Base-by-base conservation (phyloP, 2,329 filamentous ascomycete species). In the Sclerotiophoma versabilis region DNA sequence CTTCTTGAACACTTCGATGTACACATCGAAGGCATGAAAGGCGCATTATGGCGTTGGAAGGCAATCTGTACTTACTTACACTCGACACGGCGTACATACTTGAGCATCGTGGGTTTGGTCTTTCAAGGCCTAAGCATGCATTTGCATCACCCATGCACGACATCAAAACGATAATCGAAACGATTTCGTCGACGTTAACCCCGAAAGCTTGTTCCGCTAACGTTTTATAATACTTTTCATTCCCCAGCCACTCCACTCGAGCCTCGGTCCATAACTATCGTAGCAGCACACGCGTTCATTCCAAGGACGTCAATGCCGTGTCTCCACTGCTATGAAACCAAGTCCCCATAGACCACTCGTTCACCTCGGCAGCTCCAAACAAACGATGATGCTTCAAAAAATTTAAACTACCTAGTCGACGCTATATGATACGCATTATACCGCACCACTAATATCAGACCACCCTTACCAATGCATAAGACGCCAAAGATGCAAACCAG, bases 341-440 rank as follows among this genome's bases (percentile, higher is more conserved):
- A 3, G 15, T n/a, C 39, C 23, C 29, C 46, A 57, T 58, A 56
- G 47, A 55, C 33, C 36, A 50, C 34, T 23, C 23, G 50, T 57
- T 51, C 52, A 30, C 48, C 41, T 36, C 54, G 51, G 30, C 46
- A 48, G 19, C 9, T 47, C 53, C 54, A 64, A 19, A 54, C 62
- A 58, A 57, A 57, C 55, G 54, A 30, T 27, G 41, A 11, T 27
- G 38, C 53, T 45, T 36, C 42, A 14, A 14, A n/a, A 12, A 14
- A 25, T 25, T 14, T 22, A 12, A 27, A 41, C 22, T 38, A 29
- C 15, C 30, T 52, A 59, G 44, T 48, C 17, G 22, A 20, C 17
- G 25, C 46, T 57, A 58, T 58, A 59, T 63, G 51, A 60, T 41
- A 62, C 55, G 38, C 37, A 34, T 22, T 50, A 59, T 56, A 57